Conservation (phyloP, 176 grass and related monocot species). For the Musa troglodytarum region DNA sequence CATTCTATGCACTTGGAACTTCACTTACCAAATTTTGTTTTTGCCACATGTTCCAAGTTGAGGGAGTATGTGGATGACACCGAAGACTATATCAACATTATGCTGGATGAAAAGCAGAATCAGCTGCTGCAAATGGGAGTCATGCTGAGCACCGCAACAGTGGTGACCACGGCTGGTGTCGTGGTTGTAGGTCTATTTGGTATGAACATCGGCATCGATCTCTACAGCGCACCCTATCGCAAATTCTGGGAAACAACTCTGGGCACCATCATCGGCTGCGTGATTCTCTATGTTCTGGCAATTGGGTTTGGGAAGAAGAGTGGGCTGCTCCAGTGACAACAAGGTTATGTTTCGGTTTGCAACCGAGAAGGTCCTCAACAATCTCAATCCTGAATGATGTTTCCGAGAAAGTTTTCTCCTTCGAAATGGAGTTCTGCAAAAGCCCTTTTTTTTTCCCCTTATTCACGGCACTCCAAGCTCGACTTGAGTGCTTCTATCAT, state of each 20-base stretch:
- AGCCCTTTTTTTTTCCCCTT: no score
- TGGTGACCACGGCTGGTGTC: conserved; percentile 64
- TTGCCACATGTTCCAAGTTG: conserved; percentile 30
- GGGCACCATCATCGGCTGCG: conserved; percentile 52
- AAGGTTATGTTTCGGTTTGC: neutral
- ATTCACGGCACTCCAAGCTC: no score
- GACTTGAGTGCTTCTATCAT: no score
- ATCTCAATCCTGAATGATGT: neutral
- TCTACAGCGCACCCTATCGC: conserved; percentile 32
- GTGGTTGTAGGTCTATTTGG: conserved; percentile 70
- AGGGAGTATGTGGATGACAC: conserved; percentile 80
- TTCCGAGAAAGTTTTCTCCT: no score
- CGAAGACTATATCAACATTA: conserved; percentile 79
- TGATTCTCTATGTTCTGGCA: conserved; percentile 56
- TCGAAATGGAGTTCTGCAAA: no score
- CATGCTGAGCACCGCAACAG: conserved; percentile 63
- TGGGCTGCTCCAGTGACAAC: conserved; percentile 53
- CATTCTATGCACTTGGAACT: neutral
- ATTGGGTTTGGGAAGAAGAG: conserved; percentile 81
- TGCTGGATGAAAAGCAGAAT: conserved; percentile 87
- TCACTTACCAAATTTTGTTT: conserved; percentile 16
- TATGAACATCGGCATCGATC: conserved; percentile 65
- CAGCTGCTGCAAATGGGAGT: conserved; percentile 82
- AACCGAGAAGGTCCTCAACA: neutral
- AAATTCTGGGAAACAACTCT: conserved; percentile 74